Percentiles rank a stretch among this genome's conserved stretches.
phyloP scores from a whole-genome alignment of 345 rosid genomes.

The Eucalyptus pauciflora region DNA sequence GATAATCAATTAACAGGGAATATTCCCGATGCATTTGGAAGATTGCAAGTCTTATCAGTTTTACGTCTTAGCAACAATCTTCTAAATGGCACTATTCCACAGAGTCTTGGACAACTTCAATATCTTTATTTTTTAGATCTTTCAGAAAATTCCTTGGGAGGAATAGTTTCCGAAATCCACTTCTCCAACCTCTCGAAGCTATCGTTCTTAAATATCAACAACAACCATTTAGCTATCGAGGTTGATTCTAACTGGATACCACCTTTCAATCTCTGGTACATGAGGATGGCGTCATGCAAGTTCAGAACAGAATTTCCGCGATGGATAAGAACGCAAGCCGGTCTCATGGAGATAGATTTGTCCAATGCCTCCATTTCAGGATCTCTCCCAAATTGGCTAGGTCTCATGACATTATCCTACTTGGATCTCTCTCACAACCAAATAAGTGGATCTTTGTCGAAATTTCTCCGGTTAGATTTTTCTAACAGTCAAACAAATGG shows the following conservation, averaged over 20 bases:
- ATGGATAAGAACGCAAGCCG: not conserved
- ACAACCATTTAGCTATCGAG: not conserved
- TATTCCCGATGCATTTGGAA: not conserved
- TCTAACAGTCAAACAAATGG: too few species aligned
- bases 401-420: accelerated
- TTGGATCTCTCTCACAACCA: not conserved
- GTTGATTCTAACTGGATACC: not conserved
- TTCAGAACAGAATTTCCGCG: not conserved
- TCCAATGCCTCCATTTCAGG: not conserved
- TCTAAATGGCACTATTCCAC: not conserved
- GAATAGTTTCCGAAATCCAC: not conserved
- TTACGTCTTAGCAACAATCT: not conserved
- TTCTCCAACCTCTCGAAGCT: not conserved
- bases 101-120: not conserved
- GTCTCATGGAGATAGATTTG: accelerated
- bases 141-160: not conserved
- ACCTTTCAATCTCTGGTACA: accelerated
- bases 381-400: not conserved
- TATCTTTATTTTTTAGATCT: not conserved
- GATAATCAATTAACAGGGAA: not conserved
- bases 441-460: not conserved
- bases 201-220: not conserved
- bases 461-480: not conserved
- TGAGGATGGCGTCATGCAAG: not conserved
- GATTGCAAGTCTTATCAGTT: not conserved